phyloP scores from a whole-genome alignment of 306 rosid species.

The Adenanthera pavonina region DNA sequence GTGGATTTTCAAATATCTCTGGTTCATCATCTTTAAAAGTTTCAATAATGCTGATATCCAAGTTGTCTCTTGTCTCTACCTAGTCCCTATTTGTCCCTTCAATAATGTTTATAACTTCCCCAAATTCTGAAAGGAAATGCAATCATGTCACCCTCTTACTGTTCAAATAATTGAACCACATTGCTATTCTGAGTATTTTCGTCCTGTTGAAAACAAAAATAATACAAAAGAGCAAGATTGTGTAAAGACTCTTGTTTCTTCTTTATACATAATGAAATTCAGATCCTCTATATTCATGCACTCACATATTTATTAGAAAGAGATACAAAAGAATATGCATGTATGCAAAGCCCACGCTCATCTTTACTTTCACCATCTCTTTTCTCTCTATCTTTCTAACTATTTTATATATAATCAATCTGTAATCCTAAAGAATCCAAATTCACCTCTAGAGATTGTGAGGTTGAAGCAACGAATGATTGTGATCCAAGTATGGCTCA shows the following conservation, averaged over 20 bases:
- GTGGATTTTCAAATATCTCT: conserved; percentile 8
- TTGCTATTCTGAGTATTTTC: not conserved
- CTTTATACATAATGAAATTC: no score
- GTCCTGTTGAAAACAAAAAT: no score
- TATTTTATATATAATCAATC: no score
- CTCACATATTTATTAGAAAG: no score
- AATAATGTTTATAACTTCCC: conserved; percentile 5
- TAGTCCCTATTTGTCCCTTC: conserved; percentile 7
- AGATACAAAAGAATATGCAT: no score
- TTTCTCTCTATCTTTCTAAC: no score
- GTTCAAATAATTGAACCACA: not conserved
- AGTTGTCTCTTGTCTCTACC: conserved; percentile 11
- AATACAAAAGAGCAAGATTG: no score
- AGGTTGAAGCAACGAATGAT: not conserved
- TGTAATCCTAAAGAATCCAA: no score
- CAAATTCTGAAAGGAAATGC: not conserved
- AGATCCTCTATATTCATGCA: no score
- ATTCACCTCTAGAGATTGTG: not conserved
- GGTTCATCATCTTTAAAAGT: not conserved
- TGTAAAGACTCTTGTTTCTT: no score
- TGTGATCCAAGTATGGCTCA: not conserved
- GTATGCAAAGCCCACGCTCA: no score
- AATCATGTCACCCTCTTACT: not conserved
- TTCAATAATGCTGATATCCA: not conserved
- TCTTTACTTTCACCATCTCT: no score